These are phyloP conservation scores for Discostella pseudostelligera DNA, from an alignment of 108 stramenopile genomes.

Conservation along the genomic window DNA sequence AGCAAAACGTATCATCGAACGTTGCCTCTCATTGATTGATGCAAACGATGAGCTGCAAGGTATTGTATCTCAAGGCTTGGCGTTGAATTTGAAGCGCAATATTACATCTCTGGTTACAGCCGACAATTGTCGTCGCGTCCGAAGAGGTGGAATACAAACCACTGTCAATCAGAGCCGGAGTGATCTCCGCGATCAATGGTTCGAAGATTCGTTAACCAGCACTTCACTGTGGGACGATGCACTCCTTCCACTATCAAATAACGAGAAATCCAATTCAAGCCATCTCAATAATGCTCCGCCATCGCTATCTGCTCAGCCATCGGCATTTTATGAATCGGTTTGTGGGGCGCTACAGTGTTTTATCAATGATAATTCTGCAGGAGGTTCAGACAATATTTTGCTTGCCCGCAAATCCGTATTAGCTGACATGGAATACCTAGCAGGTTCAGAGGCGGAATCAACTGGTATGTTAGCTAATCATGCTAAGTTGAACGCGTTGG, in stretches of 20 bases:
- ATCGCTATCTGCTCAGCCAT: neutral
- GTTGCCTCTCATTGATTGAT: constrained; percentile 50
- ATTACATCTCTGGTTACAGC: constrained; percentile 28
- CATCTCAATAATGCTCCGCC: neutral
- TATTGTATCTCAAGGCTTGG: constrained; percentile 42
- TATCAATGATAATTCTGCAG: constrained; percentile 23
- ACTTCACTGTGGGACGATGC: constrained; percentile 37
- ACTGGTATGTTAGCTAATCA: constrained; percentile 24
- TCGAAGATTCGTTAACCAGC: constrained; percentile 51
- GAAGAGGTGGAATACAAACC: constrained; percentile 17
- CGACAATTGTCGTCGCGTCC: constrained; percentile 18
- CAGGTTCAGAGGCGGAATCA: constrained; percentile 36
- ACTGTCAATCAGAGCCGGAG: constrained; percentile 1
- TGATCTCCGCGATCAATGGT: constrained; percentile 63
- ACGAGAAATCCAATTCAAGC: neutral
- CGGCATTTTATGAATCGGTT: constrained; percentile 35
- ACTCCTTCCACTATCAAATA: constrained; percentile 19
- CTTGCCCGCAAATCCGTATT: constrained; percentile 34
- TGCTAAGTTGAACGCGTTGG: constrained; percentile 30
- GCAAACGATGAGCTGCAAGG: constrained; percentile 59
- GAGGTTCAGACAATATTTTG: constrained; percentile 18
- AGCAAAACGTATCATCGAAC: constrained; percentile 45
- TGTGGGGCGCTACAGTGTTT: constrained; percentile 26
- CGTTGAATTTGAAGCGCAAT: constrained; percentile 55
- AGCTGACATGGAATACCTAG: constrained; percentile 28